Base-by-base conservation (phyloP, 1,284 basidiomycete species). In the Malassezia arunalokei region DNA sequence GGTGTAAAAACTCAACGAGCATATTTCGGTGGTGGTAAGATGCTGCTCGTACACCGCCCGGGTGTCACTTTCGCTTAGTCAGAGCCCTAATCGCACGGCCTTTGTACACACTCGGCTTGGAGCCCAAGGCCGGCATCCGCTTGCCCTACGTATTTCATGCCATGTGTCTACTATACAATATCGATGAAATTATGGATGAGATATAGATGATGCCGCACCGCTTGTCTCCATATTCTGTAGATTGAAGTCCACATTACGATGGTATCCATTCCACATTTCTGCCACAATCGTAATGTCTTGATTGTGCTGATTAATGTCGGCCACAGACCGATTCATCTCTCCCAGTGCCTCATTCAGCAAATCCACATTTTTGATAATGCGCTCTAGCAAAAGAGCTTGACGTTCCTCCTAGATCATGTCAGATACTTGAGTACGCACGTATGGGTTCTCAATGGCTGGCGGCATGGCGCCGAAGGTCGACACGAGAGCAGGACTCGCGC, bases 301-400 rank as follows among this genome's bases (percentile, higher is more conserved):
- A 32, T 72, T 72, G 46, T 66, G 65, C 27, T 61, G 60, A 58
- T 72, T 72, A 59, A 72, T 70, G 44, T 71, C 62, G n/a, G 58
- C 82, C 54, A 87, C 75, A 56, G 82, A 84, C 56, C 83, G 81
- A 66, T 87, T 86, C 49, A 89, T 77, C 66, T 89, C 86, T n/a
- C 81, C 73, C 44, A 53, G 64, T 38, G 47, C 59, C 35, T 61
- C 51, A 47, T 48, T 64, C 30, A 64, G 42, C 75, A 83, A 65
- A 59, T 89, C 87, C 8, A 85, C 82, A 64, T 88, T 92, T 75
- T 89, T 90, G 37, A 89, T 78, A 60, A 94, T 91, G 28, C 89
- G 80, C 65, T 90, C 87, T 3, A 92, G 78, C 31, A 92, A 79
- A 35, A 89, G 82, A 31, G 85, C 86, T 72, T 94, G 89, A 56